phyloP scores from a whole-genome alignment of 31 red algal species.

The Endocladia muricata region DNA sequence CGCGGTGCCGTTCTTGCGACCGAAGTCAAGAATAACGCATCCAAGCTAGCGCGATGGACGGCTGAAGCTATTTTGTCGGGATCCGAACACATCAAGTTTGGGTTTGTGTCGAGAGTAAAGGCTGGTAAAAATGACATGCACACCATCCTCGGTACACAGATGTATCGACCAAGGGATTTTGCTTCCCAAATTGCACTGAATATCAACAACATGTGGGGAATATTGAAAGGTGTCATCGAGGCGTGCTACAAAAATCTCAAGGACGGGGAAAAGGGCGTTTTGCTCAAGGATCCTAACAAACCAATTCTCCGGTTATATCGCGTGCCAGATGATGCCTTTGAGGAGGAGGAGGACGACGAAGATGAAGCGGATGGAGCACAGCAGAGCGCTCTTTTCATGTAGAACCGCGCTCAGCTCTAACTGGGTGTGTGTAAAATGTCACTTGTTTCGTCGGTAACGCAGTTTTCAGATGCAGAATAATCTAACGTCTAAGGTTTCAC shows the following conservation, averaged over 20 bases:
- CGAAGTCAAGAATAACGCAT: constrained; percentile 97
- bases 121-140: constrained; percentile 66
- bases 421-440: no score
- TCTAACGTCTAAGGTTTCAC: no score
- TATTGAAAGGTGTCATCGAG: constrained; percentile 86
- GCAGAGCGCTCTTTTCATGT: not conserved
- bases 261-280: constrained; percentile 84
- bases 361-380: constrained; percentile 15
- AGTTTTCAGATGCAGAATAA: no score
- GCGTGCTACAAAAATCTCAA: constrained; percentile 83
- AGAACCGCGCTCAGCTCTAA: no score
- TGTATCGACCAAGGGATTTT: constrained; percentile 98
- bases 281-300: constrained; percentile 97
- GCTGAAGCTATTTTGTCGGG: constrained; percentile 86
- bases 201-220: constrained; percentile 92
- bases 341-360: constrained; percentile 81
- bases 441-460: no score
- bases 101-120: constrained; percentile 90
- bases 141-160: constrained; percentile 90
- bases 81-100: constrained; percentile 85
- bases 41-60: constrained; percentile 94
- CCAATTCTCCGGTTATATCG: constrained; percentile 86
- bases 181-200: constrained; percentile 93
- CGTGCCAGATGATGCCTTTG: constrained; percentile 96
- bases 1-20: constrained; percentile 95